A percentile compares a stretch with the other conserved stretches of the same genome.
Conservation (phyloP, 345 rosid species). For the Melaleuca quinquenervia region DNA sequence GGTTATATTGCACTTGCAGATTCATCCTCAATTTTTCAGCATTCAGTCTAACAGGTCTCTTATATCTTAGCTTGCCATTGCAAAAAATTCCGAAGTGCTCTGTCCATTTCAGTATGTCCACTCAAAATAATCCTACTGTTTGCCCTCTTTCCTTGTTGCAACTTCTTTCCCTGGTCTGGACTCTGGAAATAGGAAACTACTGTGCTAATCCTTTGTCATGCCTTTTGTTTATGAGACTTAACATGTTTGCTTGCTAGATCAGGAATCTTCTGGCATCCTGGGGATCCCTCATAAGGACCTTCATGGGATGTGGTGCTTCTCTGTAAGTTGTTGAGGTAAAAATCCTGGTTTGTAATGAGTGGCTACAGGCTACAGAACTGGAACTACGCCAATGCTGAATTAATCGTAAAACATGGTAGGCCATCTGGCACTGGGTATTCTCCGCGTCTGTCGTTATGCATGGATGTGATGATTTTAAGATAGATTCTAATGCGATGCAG, state of each 20-base stretch:
- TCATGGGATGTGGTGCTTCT: conserved; percentile 64
- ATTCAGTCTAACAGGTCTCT: not conserved
- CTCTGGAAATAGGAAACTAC: not conserved
- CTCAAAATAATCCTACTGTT: not conserved
- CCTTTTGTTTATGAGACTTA: not conserved
- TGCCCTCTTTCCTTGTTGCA: not conserved
- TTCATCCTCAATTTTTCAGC: not conserved
- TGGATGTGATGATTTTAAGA: not conserved
- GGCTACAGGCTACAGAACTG: not conserved
- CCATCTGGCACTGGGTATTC: not conserved
- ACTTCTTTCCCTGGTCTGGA: not conserved
- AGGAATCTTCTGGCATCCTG: conserved; percentile 64
- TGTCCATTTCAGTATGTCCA: not conserved
- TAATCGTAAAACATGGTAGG: not conserved
- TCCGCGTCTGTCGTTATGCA: not conserved
- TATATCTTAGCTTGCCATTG: not conserved
- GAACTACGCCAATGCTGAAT: not conserved
- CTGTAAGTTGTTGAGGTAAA: conserved; percentile 10
- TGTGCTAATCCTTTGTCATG: not conserved
- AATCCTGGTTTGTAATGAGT: conserved; percentile 18
- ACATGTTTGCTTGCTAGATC: conserved; percentile 83
- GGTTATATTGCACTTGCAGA: not conserved
- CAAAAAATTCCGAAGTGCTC: not conserved
- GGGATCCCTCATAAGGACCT: conserved; percentile 75
- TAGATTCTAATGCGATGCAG: not conserved